phyloP scores from a whole-genome alignment of 1,284 basidiomycete species.

The Clitocybe nebularis region DNA sequence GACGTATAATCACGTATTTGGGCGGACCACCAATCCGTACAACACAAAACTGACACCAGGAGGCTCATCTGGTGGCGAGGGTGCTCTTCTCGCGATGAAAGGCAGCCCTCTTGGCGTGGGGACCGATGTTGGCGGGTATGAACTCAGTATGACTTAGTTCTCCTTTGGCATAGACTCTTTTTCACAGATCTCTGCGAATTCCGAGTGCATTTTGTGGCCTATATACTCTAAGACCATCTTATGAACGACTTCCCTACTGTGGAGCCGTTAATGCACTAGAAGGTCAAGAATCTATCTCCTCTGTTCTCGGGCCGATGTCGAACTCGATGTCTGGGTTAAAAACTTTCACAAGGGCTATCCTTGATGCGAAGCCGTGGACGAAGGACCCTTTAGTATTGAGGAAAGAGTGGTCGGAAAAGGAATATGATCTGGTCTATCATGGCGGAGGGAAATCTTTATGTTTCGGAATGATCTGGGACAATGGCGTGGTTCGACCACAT shows the following conservation, averaged over 20 bases:
- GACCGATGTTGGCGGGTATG: constrained; percentile 66
- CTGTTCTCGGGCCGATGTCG: constrained; percentile 74
- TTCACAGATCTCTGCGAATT: constrained; percentile 59
- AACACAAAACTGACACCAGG: constrained; percentile 49
- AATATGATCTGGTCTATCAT: constrained; percentile 56
- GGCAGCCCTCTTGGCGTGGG: constrained; percentile 68
- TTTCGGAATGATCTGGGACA: constrained; percentile 60
- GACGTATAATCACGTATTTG: constrained; percentile 61
- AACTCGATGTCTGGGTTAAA: constrained; percentile 59
- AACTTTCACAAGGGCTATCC: constrained; percentile 62
- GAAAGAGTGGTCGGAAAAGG: constrained; percentile 62
- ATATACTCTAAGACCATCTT: constrained; percentile 71
- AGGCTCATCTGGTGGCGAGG: constrained; percentile 57
- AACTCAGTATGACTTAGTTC: neutral
- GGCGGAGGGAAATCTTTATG: constrained; percentile 45
- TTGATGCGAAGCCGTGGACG: constrained; percentile 61
- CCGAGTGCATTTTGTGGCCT: constrained; percentile 65
- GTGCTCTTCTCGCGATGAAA: constrained; percentile 52
- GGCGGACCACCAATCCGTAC: constrained; percentile 52
- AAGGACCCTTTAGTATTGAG: constrained; percentile 50
- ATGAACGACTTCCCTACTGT: constrained; percentile 65
- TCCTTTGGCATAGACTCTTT: neutral
- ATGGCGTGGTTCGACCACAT: constrained; percentile 39
- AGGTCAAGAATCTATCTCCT: constrained; percentile 70
- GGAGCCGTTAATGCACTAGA: constrained; percentile 60